Conservation (phyloP, 202 grass and related monocot species). For the Cymbopogon flexuosus region DNA sequence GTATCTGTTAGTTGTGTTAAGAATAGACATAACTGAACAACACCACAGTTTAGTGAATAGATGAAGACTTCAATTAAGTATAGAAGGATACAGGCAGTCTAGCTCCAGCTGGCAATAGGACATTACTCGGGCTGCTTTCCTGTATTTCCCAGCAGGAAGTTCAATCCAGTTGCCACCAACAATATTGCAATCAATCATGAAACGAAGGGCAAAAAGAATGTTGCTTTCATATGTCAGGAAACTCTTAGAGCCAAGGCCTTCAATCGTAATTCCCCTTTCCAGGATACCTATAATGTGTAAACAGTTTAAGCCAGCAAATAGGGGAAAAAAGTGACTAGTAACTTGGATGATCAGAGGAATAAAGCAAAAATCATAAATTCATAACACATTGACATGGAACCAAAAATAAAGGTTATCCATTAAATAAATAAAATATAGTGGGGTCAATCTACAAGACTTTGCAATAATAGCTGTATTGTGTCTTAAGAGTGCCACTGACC, state of each 20-base stretch:
- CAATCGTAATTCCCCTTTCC: conserved; percentile 79
- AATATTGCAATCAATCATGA: conserved; percentile 96
- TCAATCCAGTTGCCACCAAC: conserved; percentile 99
- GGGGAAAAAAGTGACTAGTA: not conserved
- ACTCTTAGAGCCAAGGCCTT: conserved; percentile 79
- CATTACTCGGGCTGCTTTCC: conserved; percentile 63
- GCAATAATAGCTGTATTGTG: not conserved
- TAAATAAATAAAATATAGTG: not conserved
- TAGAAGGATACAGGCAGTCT: conserved; percentile 83
- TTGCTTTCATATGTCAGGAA: conserved; percentile 97
- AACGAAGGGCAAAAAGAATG: conserved; percentile 93
- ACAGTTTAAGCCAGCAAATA: conserved; percentile 6
- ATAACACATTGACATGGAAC: conserved; percentile 27
- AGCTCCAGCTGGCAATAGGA: conserved; percentile 88
- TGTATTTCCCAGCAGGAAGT: conserved; percentile 78
- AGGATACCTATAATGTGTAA: conserved; percentile 63
- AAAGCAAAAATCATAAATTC: conserved; percentile 10
- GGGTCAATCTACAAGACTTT: conserved; percentile 17
- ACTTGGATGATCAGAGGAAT: not conserved
- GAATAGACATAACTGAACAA: conserved; percentile 23
- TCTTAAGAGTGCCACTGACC: conserved; percentile 47
- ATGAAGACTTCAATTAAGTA: conserved; percentile 10
- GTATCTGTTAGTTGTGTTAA: conserved; percentile 62
- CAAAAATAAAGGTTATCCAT: conserved; percentile 9
- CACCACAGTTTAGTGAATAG: conserved; percentile 16